A percentile compares a stretch with the other conserved stretches of the same genome.
Conservation (phyloP, 208 protist genomes). For the Leishmania tropica region DNA sequence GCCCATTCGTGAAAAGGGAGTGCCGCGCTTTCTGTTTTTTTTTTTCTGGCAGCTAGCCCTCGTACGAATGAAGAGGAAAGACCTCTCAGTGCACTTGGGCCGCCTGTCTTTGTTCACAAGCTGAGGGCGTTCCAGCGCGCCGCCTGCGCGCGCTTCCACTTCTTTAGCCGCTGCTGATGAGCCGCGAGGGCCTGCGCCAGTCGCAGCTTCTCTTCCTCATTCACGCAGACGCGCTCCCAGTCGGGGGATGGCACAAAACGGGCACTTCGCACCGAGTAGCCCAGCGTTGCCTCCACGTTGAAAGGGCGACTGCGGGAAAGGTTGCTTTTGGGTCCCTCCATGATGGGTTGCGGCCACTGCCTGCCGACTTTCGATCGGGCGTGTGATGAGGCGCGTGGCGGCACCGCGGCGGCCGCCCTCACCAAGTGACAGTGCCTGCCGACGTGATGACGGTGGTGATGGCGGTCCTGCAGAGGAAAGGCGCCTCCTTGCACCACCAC, state of each 20-base stretch:
- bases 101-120: not conserved
- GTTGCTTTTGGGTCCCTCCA: slow-evolving; percentile 3
- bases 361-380: not conserved
- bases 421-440: not conserved
- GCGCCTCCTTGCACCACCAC: too few relatives aligned
- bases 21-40: too few relatives aligned
- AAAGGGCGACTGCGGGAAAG: not conserved
- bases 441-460: too few relatives aligned
- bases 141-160: not conserved
- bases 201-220: not conserved
- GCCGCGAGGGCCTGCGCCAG: not conserved
- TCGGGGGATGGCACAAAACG: not conserved
- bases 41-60: too few relatives aligned
- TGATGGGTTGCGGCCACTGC: slow-evolving; percentile 1
- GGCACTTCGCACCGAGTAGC: not conserved
- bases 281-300: not conserved
- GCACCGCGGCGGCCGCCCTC: not conserved
- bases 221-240: not conserved
- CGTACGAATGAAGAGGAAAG: not conserved
- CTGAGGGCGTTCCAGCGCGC: not conserved
- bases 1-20: not conserved
- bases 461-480: not conserved
- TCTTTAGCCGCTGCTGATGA: too few relatives aligned
- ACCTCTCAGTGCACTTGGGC: not conserved
- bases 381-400: not conserved